Conservation (phyloP, 345 rosid species). For the Populus davidiana region DNA sequence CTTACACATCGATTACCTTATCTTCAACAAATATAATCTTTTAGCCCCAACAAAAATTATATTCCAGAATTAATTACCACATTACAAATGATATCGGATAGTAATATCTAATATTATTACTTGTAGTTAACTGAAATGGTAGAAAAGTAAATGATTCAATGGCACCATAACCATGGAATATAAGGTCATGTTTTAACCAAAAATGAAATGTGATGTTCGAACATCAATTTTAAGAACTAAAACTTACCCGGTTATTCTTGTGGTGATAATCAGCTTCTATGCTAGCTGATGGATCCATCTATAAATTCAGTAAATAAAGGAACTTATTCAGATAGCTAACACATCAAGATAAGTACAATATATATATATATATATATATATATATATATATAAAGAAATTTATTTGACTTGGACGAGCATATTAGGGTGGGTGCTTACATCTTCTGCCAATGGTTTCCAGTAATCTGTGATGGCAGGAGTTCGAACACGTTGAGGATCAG, state of each 20-base stretch:
- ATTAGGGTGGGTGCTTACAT: slow-evolving; percentile 50
- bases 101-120: not conserved
- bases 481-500: slow-evolving; percentile 84
- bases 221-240: not conserved
- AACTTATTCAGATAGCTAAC: slow-evolving; percentile 1
- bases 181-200: not conserved
- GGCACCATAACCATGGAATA: not conserved
- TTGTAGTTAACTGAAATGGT: not conserved
- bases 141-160: not conserved
- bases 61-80: not conserved
- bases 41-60: not conserved
- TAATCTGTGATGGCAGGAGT: slow-evolving; percentile 83
- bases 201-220: not conserved
- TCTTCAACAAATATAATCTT: not conserved
- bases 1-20: not conserved
- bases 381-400: not conserved
- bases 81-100: not conserved
- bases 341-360: not conserved
- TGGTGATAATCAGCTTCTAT: slow-evolving; percentile 94
- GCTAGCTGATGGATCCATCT: slow-evolving; percentile 96
- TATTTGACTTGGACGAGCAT: slow-evolving; percentile 4
- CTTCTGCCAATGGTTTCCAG: slow-evolving; percentile 96
- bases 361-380: too few species aligned
- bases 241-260: slow-evolving; percentile 72
- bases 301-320: slow-evolving; percentile 22